These are phyloP conservation scores for Phoenix dactylifera DNA, from an alignment of 176 grass and related monocot genomes.

Conservation along the genomic window DNA sequence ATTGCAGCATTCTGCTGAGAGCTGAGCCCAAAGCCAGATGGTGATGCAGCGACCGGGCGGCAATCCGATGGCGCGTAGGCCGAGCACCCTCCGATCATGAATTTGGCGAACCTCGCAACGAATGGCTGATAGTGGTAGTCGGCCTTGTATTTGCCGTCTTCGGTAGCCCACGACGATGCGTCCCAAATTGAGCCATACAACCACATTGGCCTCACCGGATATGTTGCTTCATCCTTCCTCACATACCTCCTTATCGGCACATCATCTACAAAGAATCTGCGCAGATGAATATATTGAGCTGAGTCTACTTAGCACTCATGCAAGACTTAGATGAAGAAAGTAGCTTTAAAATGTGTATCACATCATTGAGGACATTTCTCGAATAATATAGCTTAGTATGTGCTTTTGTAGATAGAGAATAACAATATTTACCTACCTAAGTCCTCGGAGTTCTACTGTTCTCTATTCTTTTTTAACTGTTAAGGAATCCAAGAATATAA, in stretches of 20 bases:
- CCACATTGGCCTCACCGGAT: conserved; percentile 56
- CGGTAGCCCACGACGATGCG: conserved; percentile 80
- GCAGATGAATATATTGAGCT: no score
- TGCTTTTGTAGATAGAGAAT: no score
- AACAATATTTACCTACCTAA: no score
- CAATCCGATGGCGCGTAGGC: conserved; percentile 17
- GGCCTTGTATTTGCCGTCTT: conserved; percentile 46
- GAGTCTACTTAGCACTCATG: no score
- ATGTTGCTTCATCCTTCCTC: conserved; percentile 34
- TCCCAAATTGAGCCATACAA: conserved; percentile 78
- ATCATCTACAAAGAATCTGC: conserved; percentile 78
- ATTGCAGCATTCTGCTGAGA: conserved; percentile 33
- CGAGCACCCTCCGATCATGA: conserved; percentile 52
- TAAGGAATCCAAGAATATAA: no score
- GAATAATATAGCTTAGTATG: no score
- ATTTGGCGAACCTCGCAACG: conserved; percentile 17
- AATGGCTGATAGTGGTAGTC: conserved; percentile 78
- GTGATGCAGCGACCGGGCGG: conserved; percentile 32
- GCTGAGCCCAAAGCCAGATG: conserved; percentile 20
- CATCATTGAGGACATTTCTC: no score
- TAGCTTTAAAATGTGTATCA: no score
- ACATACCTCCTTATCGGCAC: conserved; percentile 51
- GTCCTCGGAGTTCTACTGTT: no score
- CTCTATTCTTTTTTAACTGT: no score
- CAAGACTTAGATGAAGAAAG: no score